Conservation (phyloP, 352 stramenopile genomes). For the Globisporangium orthogonon region DNA sequence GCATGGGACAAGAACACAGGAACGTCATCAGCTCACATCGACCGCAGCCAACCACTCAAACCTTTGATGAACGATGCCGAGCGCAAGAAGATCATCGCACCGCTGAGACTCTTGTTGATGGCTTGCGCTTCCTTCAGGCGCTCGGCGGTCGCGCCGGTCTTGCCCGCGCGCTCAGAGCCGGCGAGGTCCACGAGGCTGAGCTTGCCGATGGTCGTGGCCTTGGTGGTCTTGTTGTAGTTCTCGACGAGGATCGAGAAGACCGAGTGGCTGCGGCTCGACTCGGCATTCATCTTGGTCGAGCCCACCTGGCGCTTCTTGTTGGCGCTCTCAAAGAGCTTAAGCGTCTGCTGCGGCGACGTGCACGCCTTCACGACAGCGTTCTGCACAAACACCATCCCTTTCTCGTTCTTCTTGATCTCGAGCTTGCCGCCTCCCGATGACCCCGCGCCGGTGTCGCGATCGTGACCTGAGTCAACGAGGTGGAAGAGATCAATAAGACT, state of each 20-base stretch:
- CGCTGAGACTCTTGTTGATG: slow-evolving; percentile 89
- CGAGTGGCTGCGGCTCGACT: slow-evolving; percentile 86
- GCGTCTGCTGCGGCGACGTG: slow-evolving; percentile 59
- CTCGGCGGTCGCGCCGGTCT: slow-evolving; percentile 81
- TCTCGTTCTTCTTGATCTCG: slow-evolving; percentile 92
- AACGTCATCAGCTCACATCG: too few relatives aligned
- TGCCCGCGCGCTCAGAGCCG: slow-evolving; percentile 82
- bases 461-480: slow-evolving; percentile 57
- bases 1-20: not conserved
- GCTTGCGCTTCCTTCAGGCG: slow-evolving; percentile 84
- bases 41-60: too few relatives aligned
- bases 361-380: slow-evolving; percentile 80
- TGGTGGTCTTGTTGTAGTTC: slow-evolving; percentile 87
- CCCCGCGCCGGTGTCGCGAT: slow-evolving; percentile 8
- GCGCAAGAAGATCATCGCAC: slow-evolving; percentile 15
- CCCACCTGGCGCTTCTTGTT: slow-evolving; percentile 89
- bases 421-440: slow-evolving; percentile 41
- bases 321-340: slow-evolving; percentile 82
- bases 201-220: slow-evolving; percentile 74
- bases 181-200: slow-evolving; percentile 87
- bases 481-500: slow-evolving; percentile 85
- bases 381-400: slow-evolving; percentile 89
- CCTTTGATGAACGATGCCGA: too few relatives aligned
- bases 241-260: slow-evolving; percentile 88
- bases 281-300: slow-evolving; percentile 92